Base-by-base conservation (phyloP, 2,329 filamentous ascomycete species). In the Fusarium transvaalense region DNA sequence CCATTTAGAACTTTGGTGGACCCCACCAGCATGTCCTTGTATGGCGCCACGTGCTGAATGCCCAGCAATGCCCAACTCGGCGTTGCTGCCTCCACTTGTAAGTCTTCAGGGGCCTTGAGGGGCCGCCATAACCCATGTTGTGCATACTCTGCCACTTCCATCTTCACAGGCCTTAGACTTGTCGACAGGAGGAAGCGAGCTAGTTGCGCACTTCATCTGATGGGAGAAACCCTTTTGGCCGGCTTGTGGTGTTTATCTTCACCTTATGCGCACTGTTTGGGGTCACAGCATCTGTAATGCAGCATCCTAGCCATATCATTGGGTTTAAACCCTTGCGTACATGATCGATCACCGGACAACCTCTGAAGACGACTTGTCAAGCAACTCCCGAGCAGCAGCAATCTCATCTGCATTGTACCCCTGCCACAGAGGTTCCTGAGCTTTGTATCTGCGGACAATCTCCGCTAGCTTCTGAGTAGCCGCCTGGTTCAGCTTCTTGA, bases 401-500 rank as follows among this genome's bases (percentile, higher is more conserved):
- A 97, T 81, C 76, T 97, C 92, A 5, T 86, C 85, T 73, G 86
- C 82, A 60, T 91, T 88, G 78, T 92, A 95, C 10, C 92, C 92
- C 74, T 87, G 84, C 90, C 91, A 94, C 19, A 87, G 86, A 66
- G 83, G 84, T 77, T 93, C 87, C 59, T 86, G 82, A 50, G 85
- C 83, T 35, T 83, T 80, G 75, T 86, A 84, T 64, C 86, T 86
- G 63, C 91, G 85, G 64, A 94, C 88, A 71, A 96, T 94, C 76
- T 95, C 92, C 1, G 87, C 86, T 15, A 97, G 84, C 78, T 93
- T 94, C 59, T 84, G 82, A 1, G 91, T 95, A 23, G 93, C 92
- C 60, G 87, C 78, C 76, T 92, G 86, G 70, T 93, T 91, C 48
- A 97, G 83, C 72, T 86, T 88, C 76, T 91, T 84, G 12, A 93